A percentile compares a stretch with the other conserved stretches of the same genome.
Conservation (phyloP, 2,329 filamentous ascomycete genomes). For the Epichloe sp. region DNA sequence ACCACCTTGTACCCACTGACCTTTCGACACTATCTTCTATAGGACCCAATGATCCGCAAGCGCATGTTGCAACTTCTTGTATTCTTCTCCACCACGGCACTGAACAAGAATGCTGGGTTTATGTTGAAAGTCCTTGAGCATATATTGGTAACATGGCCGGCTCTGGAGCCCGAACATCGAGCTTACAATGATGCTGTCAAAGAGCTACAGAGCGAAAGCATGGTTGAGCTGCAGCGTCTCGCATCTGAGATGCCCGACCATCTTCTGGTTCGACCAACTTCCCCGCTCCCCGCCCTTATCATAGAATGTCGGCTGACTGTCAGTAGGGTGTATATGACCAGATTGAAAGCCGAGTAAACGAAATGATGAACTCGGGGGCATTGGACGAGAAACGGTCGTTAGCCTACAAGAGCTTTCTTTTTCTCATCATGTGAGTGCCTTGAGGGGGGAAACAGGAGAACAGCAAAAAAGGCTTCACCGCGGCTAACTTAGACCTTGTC, state of each 20-base stretch:
- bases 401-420: constrained; percentile 79
- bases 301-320: background rate
- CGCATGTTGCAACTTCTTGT: constrained; percentile 71
- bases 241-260: constrained; percentile 87
- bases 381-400: constrained; percentile 74
- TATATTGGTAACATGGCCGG: constrained; percentile 72
- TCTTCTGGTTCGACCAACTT: constrained; percentile 46
- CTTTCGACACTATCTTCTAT: background rate
- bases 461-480: background rate
- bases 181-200: constrained; percentile 81
- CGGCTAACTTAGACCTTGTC: background rate
- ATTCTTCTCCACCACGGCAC: constrained; percentile 67
- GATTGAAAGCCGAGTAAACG: constrained; percentile 69
- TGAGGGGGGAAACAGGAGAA: background rate
- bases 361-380: constrained; percentile 59
- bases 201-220: constrained; percentile 72
- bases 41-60: constrained; percentile 74
- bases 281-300: background rate
- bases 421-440: constrained; percentile 65
- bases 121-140: constrained; percentile 86
- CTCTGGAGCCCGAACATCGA: constrained; percentile 54
- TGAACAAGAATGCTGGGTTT: constrained; percentile 65
- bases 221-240: constrained; percentile 76
- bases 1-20: background rate
- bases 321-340: constrained; percentile 68